Evolutionary conservation across 176 grass and related monocot genomes (phyloP).

Genomic region (Calamus simplicifolius): DNA sequence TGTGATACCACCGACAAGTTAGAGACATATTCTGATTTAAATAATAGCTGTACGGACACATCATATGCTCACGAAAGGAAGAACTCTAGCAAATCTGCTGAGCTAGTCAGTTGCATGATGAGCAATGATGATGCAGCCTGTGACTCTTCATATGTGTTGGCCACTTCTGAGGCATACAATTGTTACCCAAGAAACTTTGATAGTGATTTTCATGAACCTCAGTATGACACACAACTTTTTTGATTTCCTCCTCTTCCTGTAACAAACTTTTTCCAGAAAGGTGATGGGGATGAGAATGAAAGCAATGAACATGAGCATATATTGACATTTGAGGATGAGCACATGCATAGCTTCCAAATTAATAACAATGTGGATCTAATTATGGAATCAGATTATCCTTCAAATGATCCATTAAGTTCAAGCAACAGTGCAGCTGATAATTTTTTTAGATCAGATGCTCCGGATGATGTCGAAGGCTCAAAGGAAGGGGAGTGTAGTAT

Average conservation of each 20-base stretch:
- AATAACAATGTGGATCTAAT: constrained; percentile 92
- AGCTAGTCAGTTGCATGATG: constrained; percentile 44
- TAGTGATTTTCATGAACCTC: constrained; percentile 60
- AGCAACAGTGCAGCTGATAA: constrained; percentile 47
- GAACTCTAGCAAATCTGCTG: constrained; percentile 53
- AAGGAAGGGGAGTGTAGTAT: constrained; percentile 38
- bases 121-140: constrained; percentile 38
- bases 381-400: constrained; percentile 65
- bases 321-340: constrained; percentile 32
- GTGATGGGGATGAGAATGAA: constrained; percentile 28
- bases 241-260: constrained; percentile 51
- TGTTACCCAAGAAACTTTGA: constrained; percentile 45
- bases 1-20: constrained; percentile 21
- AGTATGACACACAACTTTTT: constrained; percentile 62
- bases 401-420: constrained; percentile 34
- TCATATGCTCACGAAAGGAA: constrained; percentile 33
- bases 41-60: constrained; percentile 35
- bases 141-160: constrained; percentile 33
- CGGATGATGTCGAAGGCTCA: constrained; percentile 47
- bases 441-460: constrained; percentile 39
- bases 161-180: constrained; percentile 31
- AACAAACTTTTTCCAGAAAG: constrained; percentile 58
- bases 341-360: constrained; percentile 91
- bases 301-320: constrained; percentile 36
- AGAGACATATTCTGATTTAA: constrained; percentile 28